These are phyloP conservation scores for Glaciozyma martinii DNA, from an alignment of 768 basidiomycete genomes.

Conservation along the genomic window DNA sequence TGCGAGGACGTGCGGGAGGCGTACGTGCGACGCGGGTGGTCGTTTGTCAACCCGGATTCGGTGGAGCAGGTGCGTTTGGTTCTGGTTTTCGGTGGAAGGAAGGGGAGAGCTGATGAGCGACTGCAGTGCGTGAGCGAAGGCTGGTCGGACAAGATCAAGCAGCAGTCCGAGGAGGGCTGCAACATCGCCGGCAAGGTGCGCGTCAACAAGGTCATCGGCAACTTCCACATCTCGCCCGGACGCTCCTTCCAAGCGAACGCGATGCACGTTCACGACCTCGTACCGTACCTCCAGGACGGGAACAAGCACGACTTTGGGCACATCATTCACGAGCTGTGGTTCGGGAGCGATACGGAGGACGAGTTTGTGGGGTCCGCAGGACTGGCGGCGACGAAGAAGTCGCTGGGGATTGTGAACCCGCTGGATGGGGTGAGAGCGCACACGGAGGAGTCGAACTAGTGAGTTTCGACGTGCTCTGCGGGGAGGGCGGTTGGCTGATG, in stretches of 20 bases:
- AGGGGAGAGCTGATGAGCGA: neutral
- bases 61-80: conserved; percentile 69
- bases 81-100: neutral
- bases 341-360: conserved; percentile 48
- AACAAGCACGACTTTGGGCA: conserved; percentile 93
- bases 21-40: conserved; percentile 90
- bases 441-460: conserved; percentile 65
- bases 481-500: neutral
- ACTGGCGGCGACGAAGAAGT: conserved; percentile 43
- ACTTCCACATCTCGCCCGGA: conserved; percentile 89
- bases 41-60: conserved; percentile 76
- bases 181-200: conserved; percentile 82
- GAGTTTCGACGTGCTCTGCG: conserved; percentile 12
- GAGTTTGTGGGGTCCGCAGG: conserved; percentile 20
- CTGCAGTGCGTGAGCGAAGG: conserved; percentile 79
- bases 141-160: conserved; percentile 86
- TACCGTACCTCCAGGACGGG: conserved; percentile 83
- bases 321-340: conserved; percentile 66
- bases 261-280: conserved; percentile 74
- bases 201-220: conserved; percentile 84
- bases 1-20: conserved; percentile 89
- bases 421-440: conserved; percentile 54
- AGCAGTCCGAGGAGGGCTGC: conserved; percentile 90
- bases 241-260: conserved; percentile 82
- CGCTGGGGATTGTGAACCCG: conserved; percentile 68